These are phyloP conservation scores for Pezicula rhizophila DNA, from an alignment of 2,329 filamentous ascomycete genomes.

Conservation along the genomic window DNA sequence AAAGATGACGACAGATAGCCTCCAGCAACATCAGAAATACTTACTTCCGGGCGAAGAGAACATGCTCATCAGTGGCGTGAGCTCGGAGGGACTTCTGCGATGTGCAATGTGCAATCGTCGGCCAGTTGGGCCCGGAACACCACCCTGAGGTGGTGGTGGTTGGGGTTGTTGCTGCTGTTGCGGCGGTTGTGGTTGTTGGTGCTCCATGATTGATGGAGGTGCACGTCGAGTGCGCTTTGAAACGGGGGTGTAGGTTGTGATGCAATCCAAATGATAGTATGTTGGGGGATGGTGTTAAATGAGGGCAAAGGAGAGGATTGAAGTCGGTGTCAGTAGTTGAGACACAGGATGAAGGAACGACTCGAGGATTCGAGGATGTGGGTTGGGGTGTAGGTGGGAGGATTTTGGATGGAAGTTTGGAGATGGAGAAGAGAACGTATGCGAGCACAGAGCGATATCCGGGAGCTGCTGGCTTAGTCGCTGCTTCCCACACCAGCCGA, in stretches of 20 bases:
- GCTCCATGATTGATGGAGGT: slow-evolving; percentile 35
- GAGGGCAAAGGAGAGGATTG: slow-evolving; percentile 25
- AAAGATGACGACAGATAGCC: slow-evolving; percentile 21
- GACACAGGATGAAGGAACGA: slow-evolving; percentile 24
- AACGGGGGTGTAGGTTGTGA: slow-evolving; percentile 7
- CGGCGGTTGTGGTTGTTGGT: slow-evolving; percentile 52
- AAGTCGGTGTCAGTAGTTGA: slow-evolving; percentile 4
- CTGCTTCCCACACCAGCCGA: too few relatives aligned
- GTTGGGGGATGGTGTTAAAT: slow-evolving; percentile 13
- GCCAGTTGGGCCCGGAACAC: slow-evolving; percentile 68
- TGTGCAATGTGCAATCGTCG: slow-evolving; percentile 96
- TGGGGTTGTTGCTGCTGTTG: slow-evolving; percentile 50
- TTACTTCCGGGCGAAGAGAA: slow-evolving; percentile 55
- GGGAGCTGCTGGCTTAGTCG: too few relatives aligned
- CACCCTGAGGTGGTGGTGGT: slow-evolving; percentile 40
- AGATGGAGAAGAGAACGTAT: slow-evolving; percentile 19
- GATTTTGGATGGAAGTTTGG: slow-evolving; percentile 35
- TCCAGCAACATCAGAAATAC: slow-evolving; percentile 27
- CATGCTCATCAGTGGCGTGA: slow-evolving; percentile 97
- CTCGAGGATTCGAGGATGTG: slow-evolving; percentile 30
- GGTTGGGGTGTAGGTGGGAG: slow-evolving; percentile 40
- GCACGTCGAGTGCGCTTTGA: slow-evolving; percentile 41
- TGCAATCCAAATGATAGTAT: slow-evolving; percentile 23
- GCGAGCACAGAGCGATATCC: background rate
- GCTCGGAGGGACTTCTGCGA: slow-evolving; percentile 91